A percentile compares a stretch with the other conserved stretches of the same genome.
Conservation (phyloP, 148 eudicot genomes). For the Pouteria glomerata region DNA sequence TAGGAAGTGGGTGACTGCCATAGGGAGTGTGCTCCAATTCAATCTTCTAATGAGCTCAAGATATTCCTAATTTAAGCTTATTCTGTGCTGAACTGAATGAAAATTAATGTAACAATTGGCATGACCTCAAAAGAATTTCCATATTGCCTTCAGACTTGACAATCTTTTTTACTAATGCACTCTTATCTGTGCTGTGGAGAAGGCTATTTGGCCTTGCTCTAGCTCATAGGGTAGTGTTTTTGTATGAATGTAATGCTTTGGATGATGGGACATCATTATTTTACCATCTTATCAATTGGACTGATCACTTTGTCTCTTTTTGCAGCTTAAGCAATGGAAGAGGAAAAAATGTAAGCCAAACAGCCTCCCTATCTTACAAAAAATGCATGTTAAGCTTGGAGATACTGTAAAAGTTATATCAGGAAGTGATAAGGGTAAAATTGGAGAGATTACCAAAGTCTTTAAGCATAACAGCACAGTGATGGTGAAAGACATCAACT, state of each 20-base stretch:
- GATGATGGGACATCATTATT: neutral
- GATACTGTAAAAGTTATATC: conserved; percentile 93
- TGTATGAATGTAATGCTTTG: neutral
- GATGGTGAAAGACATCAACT: conserved; percentile 69
- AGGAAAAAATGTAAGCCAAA: conserved; percentile 91
- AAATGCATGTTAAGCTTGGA: conserved; percentile 92
- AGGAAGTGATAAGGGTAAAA: conserved; percentile 81
- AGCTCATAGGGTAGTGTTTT: neutral
- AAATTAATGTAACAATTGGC: neutral
- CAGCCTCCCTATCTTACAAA: conserved; percentile 78
- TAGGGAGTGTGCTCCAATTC: neutral
- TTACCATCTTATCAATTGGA: neutral
- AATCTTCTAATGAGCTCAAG: neutral
- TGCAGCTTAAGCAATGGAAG: conserved; percentile 93
- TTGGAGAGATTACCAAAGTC: conserved; percentile 68
- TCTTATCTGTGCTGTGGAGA: neutral
- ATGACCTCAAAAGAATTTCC: neutral
- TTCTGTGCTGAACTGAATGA: neutral
- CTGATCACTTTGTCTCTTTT: neutral
- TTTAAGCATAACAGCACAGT: conserved; percentile 78
- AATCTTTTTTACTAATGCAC: too few species aligned
- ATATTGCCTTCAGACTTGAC: neutral
- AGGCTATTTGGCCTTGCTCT: neutral
- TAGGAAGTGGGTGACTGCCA: neutral
- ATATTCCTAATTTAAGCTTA: neutral